Conservation (phyloP, 129 eudicot genomes). For the Kitagawia praeruptora region DNA sequence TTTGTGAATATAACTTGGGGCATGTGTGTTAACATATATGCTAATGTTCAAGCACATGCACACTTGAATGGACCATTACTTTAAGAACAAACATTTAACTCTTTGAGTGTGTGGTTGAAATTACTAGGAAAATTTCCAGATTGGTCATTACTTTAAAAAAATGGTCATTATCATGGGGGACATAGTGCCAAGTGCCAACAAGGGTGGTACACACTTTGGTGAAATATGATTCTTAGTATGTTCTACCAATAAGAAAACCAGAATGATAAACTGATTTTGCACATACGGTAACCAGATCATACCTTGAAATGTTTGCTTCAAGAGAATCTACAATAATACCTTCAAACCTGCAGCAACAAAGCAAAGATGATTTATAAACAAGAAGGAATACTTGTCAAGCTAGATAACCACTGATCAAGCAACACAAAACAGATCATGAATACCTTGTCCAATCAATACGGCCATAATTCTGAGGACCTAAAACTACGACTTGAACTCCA, state of each 20-base stretch:
- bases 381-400: conserved; percentile 7
- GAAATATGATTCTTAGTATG: background rate
- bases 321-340: conserved; percentile 73
- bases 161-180: background rate
- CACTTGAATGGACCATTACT: conserved; percentile 10
- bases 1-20: background rate
- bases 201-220: background rate
- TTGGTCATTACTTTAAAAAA: background rate
- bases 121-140: background rate
- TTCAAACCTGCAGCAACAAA: conserved; percentile 64
- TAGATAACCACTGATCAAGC: conserved; percentile 2
- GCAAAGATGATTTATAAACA: conserved; percentile 13
- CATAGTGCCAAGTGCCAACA: too few relatives aligned
- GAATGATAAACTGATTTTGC: background rate
- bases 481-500: conserved; percentile 51
- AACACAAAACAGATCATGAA: conserved; percentile 30
- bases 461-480: conserved; percentile 65
- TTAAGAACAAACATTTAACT: background rate
- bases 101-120: background rate
- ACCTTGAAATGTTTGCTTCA: conserved; percentile 87
- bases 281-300: conserved; percentile 10
- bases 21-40: background rate
- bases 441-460: conserved; percentile 86
- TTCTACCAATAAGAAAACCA: background rate
- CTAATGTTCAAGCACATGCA: background rate